phyloP scores from a whole-genome alignment of 306 rosid species.

The Inga oerstediana region DNA sequence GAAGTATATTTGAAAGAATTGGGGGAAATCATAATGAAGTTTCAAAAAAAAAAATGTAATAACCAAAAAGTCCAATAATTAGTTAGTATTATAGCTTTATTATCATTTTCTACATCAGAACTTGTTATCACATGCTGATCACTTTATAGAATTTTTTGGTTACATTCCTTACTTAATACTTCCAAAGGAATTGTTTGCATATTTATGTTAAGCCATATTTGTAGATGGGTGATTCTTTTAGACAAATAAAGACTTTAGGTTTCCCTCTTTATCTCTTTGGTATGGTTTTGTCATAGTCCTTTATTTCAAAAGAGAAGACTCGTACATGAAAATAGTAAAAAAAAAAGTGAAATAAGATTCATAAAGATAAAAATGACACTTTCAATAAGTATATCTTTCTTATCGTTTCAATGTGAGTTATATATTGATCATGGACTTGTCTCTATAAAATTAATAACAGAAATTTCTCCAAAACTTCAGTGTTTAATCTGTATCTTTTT shows the following conservation, averaged over 20 bases:
- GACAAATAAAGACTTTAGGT: not conserved
- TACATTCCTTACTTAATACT: no score
- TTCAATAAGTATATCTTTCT: no score
- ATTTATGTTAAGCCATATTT: not conserved
- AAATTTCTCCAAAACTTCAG: not conserved
- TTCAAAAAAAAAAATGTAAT: no score
- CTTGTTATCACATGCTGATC: no score
- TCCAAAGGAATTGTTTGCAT: not conserved
- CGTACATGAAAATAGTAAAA: no score
- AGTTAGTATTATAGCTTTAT: no score
- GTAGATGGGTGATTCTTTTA: not conserved
- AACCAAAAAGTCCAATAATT: no score
- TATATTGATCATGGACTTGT: not conserved
- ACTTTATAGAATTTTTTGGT: no score
- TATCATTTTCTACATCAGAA: no score
- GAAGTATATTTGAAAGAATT: not conserved
- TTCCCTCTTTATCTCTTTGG: not conserved
- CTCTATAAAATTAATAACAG: no score
- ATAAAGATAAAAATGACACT: not conserved
- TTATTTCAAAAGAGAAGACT: not conserved
- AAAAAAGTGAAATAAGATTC: not conserved
- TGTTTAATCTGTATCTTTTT: not conserved
- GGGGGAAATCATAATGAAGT: no score
- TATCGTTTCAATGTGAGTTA: no score
- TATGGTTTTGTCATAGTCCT: not conserved